Evolutionary conservation across 2,329 filamentous ascomycete species (phyloP), one percentile per base, ranked within the genome.

Genomic region (Aspergillus ruber): DNA sequence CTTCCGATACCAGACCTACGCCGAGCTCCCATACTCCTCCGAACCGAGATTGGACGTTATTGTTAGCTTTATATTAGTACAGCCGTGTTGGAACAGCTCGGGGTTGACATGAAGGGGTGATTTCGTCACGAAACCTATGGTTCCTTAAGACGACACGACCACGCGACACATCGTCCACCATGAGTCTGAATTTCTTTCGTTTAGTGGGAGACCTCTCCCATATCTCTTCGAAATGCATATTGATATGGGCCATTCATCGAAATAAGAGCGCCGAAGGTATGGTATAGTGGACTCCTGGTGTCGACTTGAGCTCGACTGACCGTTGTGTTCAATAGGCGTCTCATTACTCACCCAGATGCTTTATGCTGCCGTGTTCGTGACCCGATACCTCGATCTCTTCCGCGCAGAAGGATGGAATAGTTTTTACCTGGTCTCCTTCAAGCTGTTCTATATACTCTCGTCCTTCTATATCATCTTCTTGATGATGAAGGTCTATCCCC

Each of bases 331-430:
- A 50, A 60, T 56, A 87, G 86, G 90, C 50, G 86, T 96, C 51
- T 95, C 90, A 20, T 83, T 95, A 63, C 88, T 97, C 61, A 95
- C 72, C 1, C 91, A 97, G 70, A 78, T 84, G 47, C 82, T 96
- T 55, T 97, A 97, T 72, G 82, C 85, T 47, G 67, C 85, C 53
- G 90, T 97, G 49, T 97, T 96, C 72, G 76, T 84, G 61, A 84
- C 88, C 4, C 83, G 91, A 51, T 97, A 97, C 70, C 80, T 91
- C 54, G 88, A 96, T 65, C 74, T 96, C 55, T 88, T 94, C 65
- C 65, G 63, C 51, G 58, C 56, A 6, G 49, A 50, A 5, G 61
- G 64, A n/a, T 62, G 58, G 50, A 42, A 53, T 46, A 68, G 65
- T 51, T 58, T 63, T 47, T 93, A 86, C 82, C 91, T 93, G 69